Conservation (phyloP, 768 basidiomycete genomes). For the Panaeolus cyanescens region DNA sequence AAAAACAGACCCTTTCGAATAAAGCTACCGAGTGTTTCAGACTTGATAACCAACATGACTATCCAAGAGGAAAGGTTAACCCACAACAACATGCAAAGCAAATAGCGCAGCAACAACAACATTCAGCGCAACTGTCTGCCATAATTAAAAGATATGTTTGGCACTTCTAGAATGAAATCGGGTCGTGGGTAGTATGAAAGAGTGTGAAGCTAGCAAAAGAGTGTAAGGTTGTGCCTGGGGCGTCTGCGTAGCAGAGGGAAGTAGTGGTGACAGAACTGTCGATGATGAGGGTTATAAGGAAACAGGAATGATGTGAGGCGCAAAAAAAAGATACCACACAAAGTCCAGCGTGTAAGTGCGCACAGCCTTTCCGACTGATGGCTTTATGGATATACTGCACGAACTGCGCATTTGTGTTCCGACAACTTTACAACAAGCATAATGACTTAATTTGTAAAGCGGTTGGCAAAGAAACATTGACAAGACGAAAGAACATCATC, state of each 20-base stretch:
- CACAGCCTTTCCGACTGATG: slow-evolving; percentile 8
- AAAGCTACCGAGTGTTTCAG: slow-evolving; percentile 7
- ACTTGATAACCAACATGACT: background rate
- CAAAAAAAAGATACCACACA: background rate
- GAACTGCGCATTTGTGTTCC: background rate
- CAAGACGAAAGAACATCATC: background rate
- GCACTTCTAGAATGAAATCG: background rate
- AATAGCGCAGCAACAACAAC: slow-evolving; percentile 22
- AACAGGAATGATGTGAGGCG: background rate
- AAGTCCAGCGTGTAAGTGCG: background rate
- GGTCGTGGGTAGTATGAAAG: background rate
- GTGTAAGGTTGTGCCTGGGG: background rate
- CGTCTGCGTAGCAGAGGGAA: no score
- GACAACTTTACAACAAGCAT: background rate
- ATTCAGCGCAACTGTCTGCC: slow-evolving; percentile 22
- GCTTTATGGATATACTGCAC: background rate
- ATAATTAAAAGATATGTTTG: slow-evolving; percentile 6
- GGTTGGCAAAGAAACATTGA: slow-evolving; percentile 2
- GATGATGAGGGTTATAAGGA: background rate
- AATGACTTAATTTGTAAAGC: no score
- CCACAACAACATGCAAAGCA: slow-evolving; percentile 23
- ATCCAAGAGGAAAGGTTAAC: background rate
- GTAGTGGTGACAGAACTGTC: no score
- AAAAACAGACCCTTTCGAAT: slow-evolving; percentile 14
- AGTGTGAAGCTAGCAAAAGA: background rate